Evolutionary conservation across 164 flowering plant species (phyloP).

Genomic region (Tetrastigma voinierianum): DNA sequence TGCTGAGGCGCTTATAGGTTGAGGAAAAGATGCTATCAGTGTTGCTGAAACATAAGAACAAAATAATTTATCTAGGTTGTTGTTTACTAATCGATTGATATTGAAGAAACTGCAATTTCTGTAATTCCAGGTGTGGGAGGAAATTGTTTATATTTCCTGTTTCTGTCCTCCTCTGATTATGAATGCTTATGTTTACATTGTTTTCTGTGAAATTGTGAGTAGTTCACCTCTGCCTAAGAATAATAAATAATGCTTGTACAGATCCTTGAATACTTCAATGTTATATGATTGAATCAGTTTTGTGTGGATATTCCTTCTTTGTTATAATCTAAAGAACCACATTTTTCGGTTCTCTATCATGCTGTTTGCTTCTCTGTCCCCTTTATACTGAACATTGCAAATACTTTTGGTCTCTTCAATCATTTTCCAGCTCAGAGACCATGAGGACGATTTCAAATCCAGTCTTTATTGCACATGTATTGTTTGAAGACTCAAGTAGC

Average conservation of each 20-base stretch:
- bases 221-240: background rate
- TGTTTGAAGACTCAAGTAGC: no score
- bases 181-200: background rate
- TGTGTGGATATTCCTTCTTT: background rate
- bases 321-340: background rate
- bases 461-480: no score
- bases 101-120: background rate
- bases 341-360: background rate
- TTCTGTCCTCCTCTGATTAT: background rate
- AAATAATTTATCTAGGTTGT: constrained; percentile 42
- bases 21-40: constrained; percentile 63
- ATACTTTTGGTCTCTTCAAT: background rate
- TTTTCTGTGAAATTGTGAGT: no score
- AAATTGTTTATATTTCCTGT: background rate
- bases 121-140: background rate
- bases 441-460: no score
- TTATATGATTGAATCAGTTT: background rate
- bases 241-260: constrained; percentile 3
- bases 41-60: constrained; percentile 39
- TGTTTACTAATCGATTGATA: constrained; percentile 17
- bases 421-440: background rate
- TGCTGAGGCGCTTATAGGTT: constrained; percentile 44
- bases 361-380: background rate
- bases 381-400: background rate
- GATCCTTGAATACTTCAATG: background rate